Evolutionary conservation across 148 eudicot genomes (phyloP), one percentile per base, ranked within the genome.

Genomic region (Persicaria maculosa): DNA sequence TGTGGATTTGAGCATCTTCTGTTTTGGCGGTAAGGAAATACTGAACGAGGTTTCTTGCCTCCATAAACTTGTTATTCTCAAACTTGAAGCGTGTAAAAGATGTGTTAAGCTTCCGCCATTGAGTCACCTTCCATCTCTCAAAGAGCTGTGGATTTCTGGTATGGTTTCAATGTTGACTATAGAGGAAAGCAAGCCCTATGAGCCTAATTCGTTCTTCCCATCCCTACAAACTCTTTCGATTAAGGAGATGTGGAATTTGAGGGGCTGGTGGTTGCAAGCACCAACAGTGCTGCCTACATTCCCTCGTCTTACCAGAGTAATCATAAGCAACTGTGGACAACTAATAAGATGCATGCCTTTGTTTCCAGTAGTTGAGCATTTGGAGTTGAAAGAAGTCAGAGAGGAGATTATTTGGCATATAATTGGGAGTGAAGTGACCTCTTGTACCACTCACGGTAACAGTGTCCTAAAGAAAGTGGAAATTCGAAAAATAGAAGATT

Each of bases 191-290:
- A 25, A 25, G 31, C 1, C 1, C 31, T 25, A 65, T 25, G 44
- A 8, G 5, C 43, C 16, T 65, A 4, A 43, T 2, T 65, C 9
- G n/a, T 83, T 83, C 82, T 83, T 83, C 68, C 83, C 83, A 11
- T 75, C 77, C 20, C 83, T 83, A 12, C 20, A 74, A 76, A 36
- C 57, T 4, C 83, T 83, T 47, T 0, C 0, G 0, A 44, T 83
- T 4, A 0, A 0, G 4, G 0, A 0, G 10, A 68, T 83, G 74
- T 2, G 0, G 9, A 75, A 50, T 68, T 53, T 83, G 44, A 75
- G 50, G 68, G 83, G 85, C 11, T 75, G 85, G 85, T 80, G 85
- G 85, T 55, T 10, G 44, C 4, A n/a, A 15, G 59, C 19, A 54
- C 22, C 59, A 0, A 11, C 6, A 16, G 59, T 54, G 19, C 6